Percentiles rank a stretch among this genome's conserved stretches.
Evolutionary conservation across 2,329 filamentous ascomycete genomes (phyloP).

Genomic region (Pyrenophora graminea): DNA sequence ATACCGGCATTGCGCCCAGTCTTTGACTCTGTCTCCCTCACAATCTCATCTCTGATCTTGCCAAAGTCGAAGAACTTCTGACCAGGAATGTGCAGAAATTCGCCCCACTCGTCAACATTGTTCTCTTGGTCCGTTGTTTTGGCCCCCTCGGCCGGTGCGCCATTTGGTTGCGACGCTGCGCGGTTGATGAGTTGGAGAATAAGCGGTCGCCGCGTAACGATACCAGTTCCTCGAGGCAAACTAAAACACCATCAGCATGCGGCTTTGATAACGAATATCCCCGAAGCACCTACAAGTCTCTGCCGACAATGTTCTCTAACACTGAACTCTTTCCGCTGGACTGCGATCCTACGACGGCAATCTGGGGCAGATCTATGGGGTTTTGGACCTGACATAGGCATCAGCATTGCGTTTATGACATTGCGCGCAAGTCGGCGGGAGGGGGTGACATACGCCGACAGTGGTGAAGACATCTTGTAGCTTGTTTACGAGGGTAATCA

Average conservation of each 20-base stretch:
- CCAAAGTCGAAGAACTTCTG: constrained; percentile 98
- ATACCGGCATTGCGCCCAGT: constrained; percentile 96
- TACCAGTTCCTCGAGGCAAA: constrained; percentile 94
- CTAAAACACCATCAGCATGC: constrained; percentile 55
- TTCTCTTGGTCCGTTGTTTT: constrained; percentile 79
- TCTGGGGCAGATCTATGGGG: constrained; percentile 97
- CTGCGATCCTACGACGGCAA: constrained; percentile 96
- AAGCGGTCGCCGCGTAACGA: constrained; percentile 93
- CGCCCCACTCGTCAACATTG: constrained; percentile 96
- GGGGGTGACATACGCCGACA: constrained; percentile 69
- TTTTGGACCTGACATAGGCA: constrained; percentile 76
- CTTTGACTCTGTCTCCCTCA: constrained; percentile 93
- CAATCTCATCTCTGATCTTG: constrained; percentile 97
- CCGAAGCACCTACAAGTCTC: constrained; percentile 81
- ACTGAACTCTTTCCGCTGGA: constrained; percentile 99
- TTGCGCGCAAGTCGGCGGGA: constrained; percentile 1
- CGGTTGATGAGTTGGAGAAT: constrained; percentile 98
- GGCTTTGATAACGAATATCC: constrained; percentile 2
- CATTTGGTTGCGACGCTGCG: constrained; percentile 67
- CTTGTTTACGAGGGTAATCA: constrained; percentile 92
- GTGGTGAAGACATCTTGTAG: constrained; percentile 99
- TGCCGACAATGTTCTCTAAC: constrained; percentile 95
- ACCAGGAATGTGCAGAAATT: constrained; percentile 96
- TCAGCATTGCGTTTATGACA: constrained; percentile 33
- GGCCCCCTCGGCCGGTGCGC: constrained; percentile 62